Evolutionary conservation across 257 asterid species (phyloP), one percentile per base, ranked within the genome.

Genomic region (Jacaranda copaia): DNA sequence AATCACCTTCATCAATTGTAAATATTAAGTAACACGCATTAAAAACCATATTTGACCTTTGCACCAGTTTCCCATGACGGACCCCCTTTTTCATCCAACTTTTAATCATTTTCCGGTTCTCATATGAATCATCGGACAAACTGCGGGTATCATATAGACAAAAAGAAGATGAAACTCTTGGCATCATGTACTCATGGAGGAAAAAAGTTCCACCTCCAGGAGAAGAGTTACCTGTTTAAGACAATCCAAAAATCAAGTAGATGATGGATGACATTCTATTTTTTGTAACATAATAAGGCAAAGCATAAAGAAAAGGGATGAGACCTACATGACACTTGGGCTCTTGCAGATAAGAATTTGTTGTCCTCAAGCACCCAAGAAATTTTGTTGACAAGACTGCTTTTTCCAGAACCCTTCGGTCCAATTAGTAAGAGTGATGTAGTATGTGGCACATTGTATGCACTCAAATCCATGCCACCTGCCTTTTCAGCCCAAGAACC

Each of bases 341-440:
- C 98, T 78, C 96, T 89, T 71, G 80, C 85, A 32, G 98, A 82
- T 74, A 68, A 70, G 75, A 82, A 85, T 6, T 66, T 35, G 35
- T 85, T 78, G 39, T 80, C 78, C 69, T 88, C 97, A 12, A 92
- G 80, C 40, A 83, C 84, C 60, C 72, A 74, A 36, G 94, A 94
- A 19, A 92, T 85, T 70, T 83, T 92, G 90, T 92, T 94, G 25
- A 94, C 80, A n/a, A 92, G 96, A 72, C 89, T 89, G 85, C 98
- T 94, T 85, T 94, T 94, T 32, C 98, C 97, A 32, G 98, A 91
- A 78, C 91, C 93, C 76, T 75, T 83, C 32, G 91, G 97, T 73
- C 98, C 98, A 42, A 89, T 72, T 76, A 92, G 86, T 56, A 94
- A 74, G 64, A 92, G 82, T 19, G 95, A 67, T n/a, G 86, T 87